Percentiles rank a stretch among this genome's conserved stretches.
Evolutionary conservation across 176 grass and related monocot species (phyloP).

Genomic region (Alopecurus myosuroides): DNA sequence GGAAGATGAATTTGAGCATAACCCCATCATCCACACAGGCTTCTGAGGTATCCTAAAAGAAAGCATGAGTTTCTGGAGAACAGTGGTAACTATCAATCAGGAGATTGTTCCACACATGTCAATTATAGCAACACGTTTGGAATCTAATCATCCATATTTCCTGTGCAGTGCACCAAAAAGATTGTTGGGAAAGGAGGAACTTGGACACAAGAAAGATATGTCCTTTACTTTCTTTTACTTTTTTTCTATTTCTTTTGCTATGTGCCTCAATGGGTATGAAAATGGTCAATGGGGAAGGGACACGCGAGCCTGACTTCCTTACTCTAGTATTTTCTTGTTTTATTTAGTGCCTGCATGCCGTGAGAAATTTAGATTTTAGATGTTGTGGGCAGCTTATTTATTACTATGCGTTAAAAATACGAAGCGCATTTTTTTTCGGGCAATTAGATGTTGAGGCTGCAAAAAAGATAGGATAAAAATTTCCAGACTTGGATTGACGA

Average conservation of each 20-base stretch:
- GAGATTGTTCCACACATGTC: neutral
- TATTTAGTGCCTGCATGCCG: neutral
- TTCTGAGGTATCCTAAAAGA: conserved; percentile 32
- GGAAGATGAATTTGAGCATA: neutral
- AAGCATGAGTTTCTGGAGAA: conserved; percentile 32
- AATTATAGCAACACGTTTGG: neutral
- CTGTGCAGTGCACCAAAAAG: conserved; percentile 25
- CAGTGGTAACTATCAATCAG: conserved; percentile 9
- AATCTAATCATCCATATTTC: conserved; percentile 27
- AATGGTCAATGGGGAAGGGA: neutral
- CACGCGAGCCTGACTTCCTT: neutral
- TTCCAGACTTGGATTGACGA: neutral
- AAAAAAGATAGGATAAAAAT: neutral
- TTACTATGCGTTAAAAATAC: neutral
- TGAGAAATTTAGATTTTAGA: neutral
- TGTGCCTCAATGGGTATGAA: neutral
- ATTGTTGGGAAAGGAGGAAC: conserved; percentile 32
- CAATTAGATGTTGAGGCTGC: neutral
- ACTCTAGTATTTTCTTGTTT: neutral
- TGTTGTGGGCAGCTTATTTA: neutral
- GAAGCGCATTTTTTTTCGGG: neutral
- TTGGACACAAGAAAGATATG: conserved; percentile 52
- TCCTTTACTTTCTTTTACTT: conserved; percentile 23
- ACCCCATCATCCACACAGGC: conserved; percentile 30
- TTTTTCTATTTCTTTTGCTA: no score